These are phyloP conservation scores for Ophiostoma sp. DNA, from an alignment of 2,329 filamentous ascomycete genomes.

Conservation along the genomic window DNA sequence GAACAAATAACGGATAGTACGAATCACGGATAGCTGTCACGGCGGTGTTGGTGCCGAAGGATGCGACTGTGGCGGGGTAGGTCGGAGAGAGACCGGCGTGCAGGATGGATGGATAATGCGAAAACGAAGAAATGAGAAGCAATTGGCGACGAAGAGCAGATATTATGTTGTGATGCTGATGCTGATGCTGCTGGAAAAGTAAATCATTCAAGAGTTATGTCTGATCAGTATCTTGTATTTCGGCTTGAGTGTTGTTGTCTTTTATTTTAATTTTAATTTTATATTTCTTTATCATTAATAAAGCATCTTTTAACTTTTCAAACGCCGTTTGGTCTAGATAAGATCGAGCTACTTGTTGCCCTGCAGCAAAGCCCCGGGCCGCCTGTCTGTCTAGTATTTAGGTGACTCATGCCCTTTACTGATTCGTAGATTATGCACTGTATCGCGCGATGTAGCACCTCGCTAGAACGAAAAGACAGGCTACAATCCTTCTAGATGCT, in stretches of 20 bases:
- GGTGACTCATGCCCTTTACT: neutral
- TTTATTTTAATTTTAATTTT: neutral
- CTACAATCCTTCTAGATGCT: neutral
- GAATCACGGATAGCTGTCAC: neutral
- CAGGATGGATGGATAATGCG: conserved; percentile 9
- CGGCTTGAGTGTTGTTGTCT: neutral
- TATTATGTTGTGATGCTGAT: neutral
- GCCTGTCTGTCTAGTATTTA: neutral
- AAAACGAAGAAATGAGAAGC: neutral
- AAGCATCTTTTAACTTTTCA: neutral
- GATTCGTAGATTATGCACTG: neutral
- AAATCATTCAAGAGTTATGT: neutral
- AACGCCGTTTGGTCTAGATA: neutral
- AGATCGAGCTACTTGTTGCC: neutral
- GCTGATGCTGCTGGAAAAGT: neutral
- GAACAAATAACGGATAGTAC: neutral
- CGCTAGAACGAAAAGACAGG: neutral
- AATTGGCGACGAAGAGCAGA: neutral
- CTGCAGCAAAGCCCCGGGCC: neutral
- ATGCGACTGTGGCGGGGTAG: conserved; percentile 10
- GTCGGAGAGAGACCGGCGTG: conserved; percentile 12
- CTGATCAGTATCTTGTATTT: neutral
- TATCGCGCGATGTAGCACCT: conserved; percentile 2
- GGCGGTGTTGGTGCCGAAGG: conserved; percentile 15
- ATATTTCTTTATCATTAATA: neutral